Conservation (phyloP, 2,329 filamentous ascomycete species). For the Verticillium dahliae region DNA sequence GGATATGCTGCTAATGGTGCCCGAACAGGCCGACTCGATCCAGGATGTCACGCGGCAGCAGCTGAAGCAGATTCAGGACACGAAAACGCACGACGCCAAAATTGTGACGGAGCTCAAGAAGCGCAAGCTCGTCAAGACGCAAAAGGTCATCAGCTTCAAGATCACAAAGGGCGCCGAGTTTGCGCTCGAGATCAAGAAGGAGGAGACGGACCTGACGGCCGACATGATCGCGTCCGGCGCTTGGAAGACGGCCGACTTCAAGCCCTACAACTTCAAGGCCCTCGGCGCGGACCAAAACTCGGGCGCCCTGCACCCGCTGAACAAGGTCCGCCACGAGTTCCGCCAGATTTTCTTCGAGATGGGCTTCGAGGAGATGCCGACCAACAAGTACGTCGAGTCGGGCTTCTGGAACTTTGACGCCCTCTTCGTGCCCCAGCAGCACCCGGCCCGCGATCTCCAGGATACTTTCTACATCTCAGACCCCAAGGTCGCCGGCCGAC, state of each 20-base stretch:
- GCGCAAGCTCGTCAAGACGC: slow-evolving; percentile 77
- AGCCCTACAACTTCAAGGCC: slow-evolving; percentile 74
- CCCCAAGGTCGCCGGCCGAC: slow-evolving; percentile 67
- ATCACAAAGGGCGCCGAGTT: slow-evolving; percentile 83
- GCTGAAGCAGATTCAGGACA: slow-evolving; percentile 65
- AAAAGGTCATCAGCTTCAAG: slow-evolving; percentile 81
- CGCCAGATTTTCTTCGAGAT: slow-evolving; percentile 98
- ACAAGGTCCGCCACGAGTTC: slow-evolving; percentile 95
- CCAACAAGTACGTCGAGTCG: slow-evolving; percentile 86
- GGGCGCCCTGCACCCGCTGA: slow-evolving; percentile 64
- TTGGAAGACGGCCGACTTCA: slow-evolving; percentile 91
- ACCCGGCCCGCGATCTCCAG: slow-evolving; percentile 93
- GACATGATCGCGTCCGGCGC: slow-evolving; percentile 85
- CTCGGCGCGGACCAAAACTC: slow-evolving; percentile 55
- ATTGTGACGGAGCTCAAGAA: slow-evolving; percentile 78
- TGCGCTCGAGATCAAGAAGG: slow-evolving; percentile 79
- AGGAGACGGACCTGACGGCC: slow-evolving; percentile 89
- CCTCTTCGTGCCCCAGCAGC: slow-evolving; percentile 48
- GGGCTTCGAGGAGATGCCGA: slow-evolving; percentile 98
- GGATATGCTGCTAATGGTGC: slow-evolving; percentile 3
- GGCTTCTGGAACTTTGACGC: slow-evolving; percentile 34
- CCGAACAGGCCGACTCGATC: slow-evolving; percentile 58
- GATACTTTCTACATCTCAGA: slow-evolving; percentile 99
- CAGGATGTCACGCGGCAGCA: slow-evolving; percentile 72
- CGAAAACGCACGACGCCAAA: slow-evolving; percentile 68